Evolutionary conservation across 2,329 filamentous ascomycete genomes (phyloP), one percentile per base, ranked within the genome.

Genomic region (Aureobasidium sp.): DNA sequence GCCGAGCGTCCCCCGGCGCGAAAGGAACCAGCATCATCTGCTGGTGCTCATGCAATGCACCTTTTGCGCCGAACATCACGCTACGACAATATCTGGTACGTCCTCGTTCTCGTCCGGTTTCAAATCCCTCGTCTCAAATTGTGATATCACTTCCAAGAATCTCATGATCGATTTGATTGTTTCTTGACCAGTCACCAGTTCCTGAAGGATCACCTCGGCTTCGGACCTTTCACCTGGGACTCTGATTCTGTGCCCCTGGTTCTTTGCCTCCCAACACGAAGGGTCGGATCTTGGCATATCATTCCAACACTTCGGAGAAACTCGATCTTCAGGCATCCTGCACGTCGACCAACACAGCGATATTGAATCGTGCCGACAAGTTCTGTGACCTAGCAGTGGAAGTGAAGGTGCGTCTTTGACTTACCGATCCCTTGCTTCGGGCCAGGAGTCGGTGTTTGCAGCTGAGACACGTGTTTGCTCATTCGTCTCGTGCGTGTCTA

Each of bases 31-130:
- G 17, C 5, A 41, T 55, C n/a, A 39, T 44, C 29, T 17, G 27
- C n/a, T 45, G 51, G 37, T 36, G 27, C 27, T 34, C 41, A 56
- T 56, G 53, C 53, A 56, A 56, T 56, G 53, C 53, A 56, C n/a
- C 39, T 34, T 14, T 45, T 34, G 53, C 53, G 53, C 53, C 27
- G n/a, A 45, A 36, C 25, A 8, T n/a, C 12, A n/a, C 53, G 53
- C 53, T 45, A 34, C 39, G 27, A 45, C 37, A 45, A 22, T 17
- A 36, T 12, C 41, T 56, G 53, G 53, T n/a, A 15, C n/a, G 15
- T 34, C 6, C 39, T 44, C 41, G 25, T 27, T 45, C 39, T 36
- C 39, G 12, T 56, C 36, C 53, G 27, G 53, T 56, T 34, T 56
- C 39, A 45, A 27, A 34, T 22, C 8, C 17, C 29, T 41, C 34